Evolutionary conservation across 2,329 filamentous ascomycete genomes (phyloP).

Genomic region (Clathrospora elynae): DNA sequence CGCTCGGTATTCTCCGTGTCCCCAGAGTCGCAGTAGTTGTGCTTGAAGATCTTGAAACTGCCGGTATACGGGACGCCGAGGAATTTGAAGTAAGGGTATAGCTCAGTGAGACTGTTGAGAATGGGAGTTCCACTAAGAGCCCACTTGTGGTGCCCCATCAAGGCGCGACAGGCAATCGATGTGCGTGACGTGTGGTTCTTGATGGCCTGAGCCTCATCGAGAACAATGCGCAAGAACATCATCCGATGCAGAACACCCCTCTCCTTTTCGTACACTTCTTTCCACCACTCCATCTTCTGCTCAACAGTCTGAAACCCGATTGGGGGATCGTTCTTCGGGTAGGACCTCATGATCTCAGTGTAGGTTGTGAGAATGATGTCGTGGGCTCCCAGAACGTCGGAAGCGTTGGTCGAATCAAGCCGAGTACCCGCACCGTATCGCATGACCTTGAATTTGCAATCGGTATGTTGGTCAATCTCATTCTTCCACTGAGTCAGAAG

Average conservation of each 20-base stretch:
- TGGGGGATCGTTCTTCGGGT: constrained; percentile 50
- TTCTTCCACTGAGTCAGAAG: constrained; percentile 50
- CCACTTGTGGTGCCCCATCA: constrained; percentile 50
- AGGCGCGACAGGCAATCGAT: constrained; percentile 52
- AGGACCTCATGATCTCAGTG: constrained; percentile 49
- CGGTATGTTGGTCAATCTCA: constrained; percentile 42
- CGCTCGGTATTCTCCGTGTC: constrained; percentile 40
- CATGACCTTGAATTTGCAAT: constrained; percentile 28
- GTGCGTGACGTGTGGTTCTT: constrained; percentile 56
- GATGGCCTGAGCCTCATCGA: constrained; percentile 64
- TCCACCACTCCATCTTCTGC: constrained; percentile 50
- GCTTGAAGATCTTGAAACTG: constrained; percentile 51
- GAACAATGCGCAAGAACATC: constrained; percentile 56
- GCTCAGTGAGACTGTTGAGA: constrained; percentile 39
- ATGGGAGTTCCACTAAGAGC: constrained; percentile 53
- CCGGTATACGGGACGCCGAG: constrained; percentile 50
- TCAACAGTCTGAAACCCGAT: constrained; percentile 44
- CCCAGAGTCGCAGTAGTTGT: constrained; percentile 50
- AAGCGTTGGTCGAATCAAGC: constrained; percentile 24
- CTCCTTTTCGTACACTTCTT: constrained; percentile 31
- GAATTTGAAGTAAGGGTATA: constrained; percentile 53
- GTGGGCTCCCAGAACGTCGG: constrained; percentile 21
- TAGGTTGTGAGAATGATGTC: constrained; percentile 53
- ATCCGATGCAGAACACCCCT: constrained; percentile 44
- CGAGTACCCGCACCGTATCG: constrained; percentile 33